Evolutionary conservation across 176 grass and related monocot genomes (phyloP), one percentile per base, ranked within the genome.

Genomic region (Alopecurus myosuroides): DNA sequence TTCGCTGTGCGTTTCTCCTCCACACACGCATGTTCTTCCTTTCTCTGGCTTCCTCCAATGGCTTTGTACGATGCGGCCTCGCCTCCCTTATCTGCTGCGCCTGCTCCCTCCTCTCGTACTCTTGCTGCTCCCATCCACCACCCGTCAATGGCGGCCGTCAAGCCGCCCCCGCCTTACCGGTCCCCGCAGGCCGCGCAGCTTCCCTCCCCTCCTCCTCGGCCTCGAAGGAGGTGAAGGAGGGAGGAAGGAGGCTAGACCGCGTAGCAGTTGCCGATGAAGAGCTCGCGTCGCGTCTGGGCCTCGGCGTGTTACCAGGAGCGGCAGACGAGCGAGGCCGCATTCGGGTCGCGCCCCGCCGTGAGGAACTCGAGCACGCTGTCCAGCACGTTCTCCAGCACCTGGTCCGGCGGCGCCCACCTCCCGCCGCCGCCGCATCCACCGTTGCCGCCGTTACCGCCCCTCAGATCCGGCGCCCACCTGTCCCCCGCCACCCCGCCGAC

Each of bases 251-350:
- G 96, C 11, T 93, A 75, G 64, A 98, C 93, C 65, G 96, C 87
- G 82, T 98, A 98, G 88, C 93, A 98, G 93, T 98, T 98, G 76
- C 93, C 96, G 77, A 98, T 89, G 86, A 98, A 98, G 46, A 98
- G 88, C 69, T 95, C 92, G 22, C 88, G 89, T 2, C 96, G 89
- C 11, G 90, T 95, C 96, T 89, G 92, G 23, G 92, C 90, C 89
- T 98, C 96, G 15, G 91, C 89, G 62, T 77, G 78, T 88, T 90
- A 95, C 96, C 96, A 98, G 37, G 90, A 92, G 39, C 89, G 92
- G 53, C 95, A 94, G 46, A 98, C 95, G 12, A 91, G 86, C 39
- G 95, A 98, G 31, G 92, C 95, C 3, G 88, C 82, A 88, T 91
- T 94, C 37, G 92, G 90, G 89, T 98, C 95, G 40, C 83, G 73